Percentiles rank a stretch among this genome's conserved stretches.
Evolutionary conservation across 805 yeast species (phyloP).

Genomic region (Yamadazyma scolyti): DNA sequence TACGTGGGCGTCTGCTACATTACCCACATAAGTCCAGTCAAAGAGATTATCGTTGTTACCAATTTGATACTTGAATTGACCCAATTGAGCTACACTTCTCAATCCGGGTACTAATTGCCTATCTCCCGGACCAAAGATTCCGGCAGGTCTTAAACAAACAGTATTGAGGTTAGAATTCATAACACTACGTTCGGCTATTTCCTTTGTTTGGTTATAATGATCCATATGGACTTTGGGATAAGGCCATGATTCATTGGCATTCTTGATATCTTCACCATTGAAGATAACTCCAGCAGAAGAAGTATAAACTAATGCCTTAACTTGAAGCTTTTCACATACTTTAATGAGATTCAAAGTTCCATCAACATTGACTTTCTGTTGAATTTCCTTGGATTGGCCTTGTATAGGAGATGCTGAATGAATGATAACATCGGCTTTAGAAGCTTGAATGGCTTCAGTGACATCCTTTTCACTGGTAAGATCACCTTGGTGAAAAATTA

Average conservation of each 20-base stretch:
- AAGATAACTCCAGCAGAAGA: conserved; percentile 97
- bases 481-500: conserved; percentile 76
- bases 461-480: conserved; percentile 74
- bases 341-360: conserved; percentile 79
- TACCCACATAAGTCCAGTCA: conserved; percentile 98
- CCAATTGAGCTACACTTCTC: conserved; percentile 73
- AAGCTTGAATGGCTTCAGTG: conserved; percentile 50
- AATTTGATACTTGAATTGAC: conserved; percentile 88
- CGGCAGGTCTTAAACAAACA: conserved; percentile 92
- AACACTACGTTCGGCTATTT: conserved; percentile 81
- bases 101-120: conserved; percentile 94
- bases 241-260: conserved; percentile 94
- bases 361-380: conserved; percentile 83
- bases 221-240: conserved; percentile 92
- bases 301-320: conserved; percentile 81
- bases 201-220: conserved; percentile 93
- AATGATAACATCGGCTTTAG: conserved; percentile 72
- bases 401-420: conserved; percentile 98
- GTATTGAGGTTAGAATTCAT: conserved; percentile 76
- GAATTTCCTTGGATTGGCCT: conserved; percentile 76
- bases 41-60: conserved; percentile 93
- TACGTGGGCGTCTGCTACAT: conserved; percentile 95
- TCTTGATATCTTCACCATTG: conserved; percentile 87
- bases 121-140: conserved; percentile 98
- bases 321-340: conserved; percentile 50